These are phyloP conservation scores for Eremothecium cymbalariae DNA, from an alignment of 1,139 yeast genomes.

Conservation along the genomic window DNA sequence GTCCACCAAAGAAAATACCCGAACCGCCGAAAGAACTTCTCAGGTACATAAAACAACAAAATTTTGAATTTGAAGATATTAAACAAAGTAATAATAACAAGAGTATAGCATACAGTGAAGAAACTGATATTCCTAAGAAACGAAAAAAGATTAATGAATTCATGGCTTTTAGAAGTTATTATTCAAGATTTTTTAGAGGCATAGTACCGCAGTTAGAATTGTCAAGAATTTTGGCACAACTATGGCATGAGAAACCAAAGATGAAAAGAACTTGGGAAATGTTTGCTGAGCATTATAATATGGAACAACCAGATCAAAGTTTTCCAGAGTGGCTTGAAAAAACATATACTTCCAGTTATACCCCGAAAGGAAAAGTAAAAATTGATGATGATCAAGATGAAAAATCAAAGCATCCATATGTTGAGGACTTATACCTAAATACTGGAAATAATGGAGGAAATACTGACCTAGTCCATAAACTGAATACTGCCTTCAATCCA, in stretches of 20 bases:
- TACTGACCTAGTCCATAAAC: no score
- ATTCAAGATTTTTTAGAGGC: conserved; percentile 12
- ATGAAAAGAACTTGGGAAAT: conserved; percentile 10
- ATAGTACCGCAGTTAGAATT: conserved; percentile 8
- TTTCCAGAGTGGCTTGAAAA: conserved; percentile 9
- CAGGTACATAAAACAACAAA: background rate
- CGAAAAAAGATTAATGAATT: conserved; percentile 14
- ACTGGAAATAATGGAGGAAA: conserved; percentile 1
- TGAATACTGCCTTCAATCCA: no score
- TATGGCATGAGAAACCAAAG: conserved; percentile 8
- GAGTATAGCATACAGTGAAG: background rate
- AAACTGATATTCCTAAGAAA: background rate
- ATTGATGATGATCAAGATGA: background rate
- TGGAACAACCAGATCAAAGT: conserved; percentile 3
- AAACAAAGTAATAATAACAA: background rate
- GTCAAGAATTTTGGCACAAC: conserved; percentile 7
- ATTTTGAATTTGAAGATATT: background rate
- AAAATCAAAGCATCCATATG: conserved; percentile 6
- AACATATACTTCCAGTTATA: conserved; percentile 4
- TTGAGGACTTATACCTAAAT: conserved; percentile 8
- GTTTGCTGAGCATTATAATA: conserved; percentile 11
- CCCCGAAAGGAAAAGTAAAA: conserved; percentile 1
- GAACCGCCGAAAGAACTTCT: conserved; percentile 6
- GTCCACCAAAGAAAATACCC: conserved; percentile 8
- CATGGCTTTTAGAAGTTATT: conserved; percentile 20